phyloP scores from a whole-genome alignment of 2,329 filamentous ascomycete species.

The Endocalyx cinctus region DNA sequence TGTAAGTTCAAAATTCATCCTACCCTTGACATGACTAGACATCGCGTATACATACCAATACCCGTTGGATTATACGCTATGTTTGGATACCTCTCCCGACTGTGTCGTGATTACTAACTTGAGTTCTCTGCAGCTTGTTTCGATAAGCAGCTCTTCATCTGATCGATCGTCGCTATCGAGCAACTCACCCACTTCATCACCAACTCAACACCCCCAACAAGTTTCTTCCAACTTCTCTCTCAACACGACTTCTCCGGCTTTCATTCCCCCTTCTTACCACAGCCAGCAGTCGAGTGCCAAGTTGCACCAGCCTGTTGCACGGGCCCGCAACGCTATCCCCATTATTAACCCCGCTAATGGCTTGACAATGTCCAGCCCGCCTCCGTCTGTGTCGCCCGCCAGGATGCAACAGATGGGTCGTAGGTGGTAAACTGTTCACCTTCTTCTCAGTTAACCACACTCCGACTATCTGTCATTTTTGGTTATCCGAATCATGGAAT shows the following conservation, averaged over 20 bases:
- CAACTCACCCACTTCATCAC: constrained; percentile 87
- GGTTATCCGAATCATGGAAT: too few relatives aligned
- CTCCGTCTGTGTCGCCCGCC: constrained; percentile 63
- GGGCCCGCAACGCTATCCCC: constrained; percentile 89
- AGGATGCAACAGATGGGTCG: constrained; percentile 55
- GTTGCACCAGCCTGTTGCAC: constrained; percentile 84
- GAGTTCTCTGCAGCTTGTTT: constrained; percentile 64
- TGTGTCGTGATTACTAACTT: too few relatives aligned
- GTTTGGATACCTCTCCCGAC: too few relatives aligned
- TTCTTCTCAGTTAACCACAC: too few relatives aligned
- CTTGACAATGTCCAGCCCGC: constrained; percentile 81
- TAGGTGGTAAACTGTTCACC: constrained; percentile 46
- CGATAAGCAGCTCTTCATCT: constrained; percentile 82
- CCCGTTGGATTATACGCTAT: too few relatives aligned
- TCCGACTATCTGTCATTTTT: too few relatives aligned
- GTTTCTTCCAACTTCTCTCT: constrained; percentile 73
- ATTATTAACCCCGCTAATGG: constrained; percentile 96
- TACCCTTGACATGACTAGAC: too few relatives aligned
- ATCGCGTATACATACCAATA: too few relatives aligned
- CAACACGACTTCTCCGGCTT: constrained; percentile 62
- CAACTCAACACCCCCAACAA: constrained; percentile 80
- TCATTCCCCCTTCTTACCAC: constrained; percentile 62
- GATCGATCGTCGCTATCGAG: constrained; percentile 94
- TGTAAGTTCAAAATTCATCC: constrained; percentile 61
- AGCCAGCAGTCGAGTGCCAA: constrained; percentile 66